These are phyloP conservation scores for Fusarium caatingaense DNA, from an alignment of 2,329 filamentous ascomycete genomes.

Conservation along the genomic window DNA sequence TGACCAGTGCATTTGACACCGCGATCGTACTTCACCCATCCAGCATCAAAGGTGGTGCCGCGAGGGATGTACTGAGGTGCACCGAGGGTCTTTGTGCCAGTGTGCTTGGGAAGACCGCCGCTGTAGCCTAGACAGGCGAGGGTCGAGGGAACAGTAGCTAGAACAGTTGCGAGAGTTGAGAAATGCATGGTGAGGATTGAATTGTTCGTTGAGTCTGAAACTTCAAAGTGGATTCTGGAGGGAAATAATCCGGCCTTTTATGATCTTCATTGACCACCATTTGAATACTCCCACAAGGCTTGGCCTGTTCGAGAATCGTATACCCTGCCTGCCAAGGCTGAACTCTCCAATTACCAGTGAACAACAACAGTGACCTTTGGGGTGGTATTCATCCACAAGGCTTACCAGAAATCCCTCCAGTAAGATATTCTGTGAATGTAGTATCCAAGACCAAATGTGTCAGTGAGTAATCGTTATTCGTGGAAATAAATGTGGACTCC, in stretches of 20 bases:
- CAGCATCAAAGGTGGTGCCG: constrained; percentile 48
- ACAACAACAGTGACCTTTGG: background rate
- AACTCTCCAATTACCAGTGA: background rate
- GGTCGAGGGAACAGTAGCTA: constrained; percentile 45
- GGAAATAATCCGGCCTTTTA: background rate
- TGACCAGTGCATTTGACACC: constrained; percentile 56
- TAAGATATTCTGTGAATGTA: background rate
- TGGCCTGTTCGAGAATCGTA: background rate
- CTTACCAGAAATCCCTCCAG: constrained; percentile 13
- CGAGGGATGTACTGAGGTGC: constrained; percentile 47
- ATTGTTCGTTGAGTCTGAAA: background rate
- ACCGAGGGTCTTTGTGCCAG: constrained; percentile 44
- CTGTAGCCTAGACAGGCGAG: constrained; percentile 46
- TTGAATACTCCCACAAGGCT: background rate
- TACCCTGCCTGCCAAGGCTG: background rate
- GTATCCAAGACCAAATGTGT: background rate
- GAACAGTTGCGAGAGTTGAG: constrained; percentile 26
- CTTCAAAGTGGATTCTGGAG: background rate
- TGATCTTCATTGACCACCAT: background rate
- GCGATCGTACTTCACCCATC: constrained; percentile 54
- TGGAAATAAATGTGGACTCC: background rate
- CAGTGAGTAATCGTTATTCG: background rate
- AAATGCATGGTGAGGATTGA: background rate
- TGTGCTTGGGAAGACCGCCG: constrained; percentile 48
- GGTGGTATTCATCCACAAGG: background rate